Evolutionary conservation across 2,329 filamentous ascomycete species (phyloP).

Genomic region (Hysterium pulicare): DNA sequence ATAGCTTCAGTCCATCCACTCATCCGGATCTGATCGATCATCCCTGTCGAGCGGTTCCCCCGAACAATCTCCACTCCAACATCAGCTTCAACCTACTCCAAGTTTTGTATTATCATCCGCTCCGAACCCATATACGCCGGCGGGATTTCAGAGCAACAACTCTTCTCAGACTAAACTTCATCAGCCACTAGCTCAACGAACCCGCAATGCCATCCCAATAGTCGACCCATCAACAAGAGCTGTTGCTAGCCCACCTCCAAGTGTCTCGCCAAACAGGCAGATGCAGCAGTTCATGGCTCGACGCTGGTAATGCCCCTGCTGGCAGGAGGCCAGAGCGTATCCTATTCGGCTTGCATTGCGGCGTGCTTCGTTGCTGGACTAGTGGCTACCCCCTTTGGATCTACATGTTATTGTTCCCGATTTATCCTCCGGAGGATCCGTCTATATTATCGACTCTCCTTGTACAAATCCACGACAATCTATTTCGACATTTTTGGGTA

Average conservation of each 20-base stretch:
- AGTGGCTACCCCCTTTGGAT: slow-evolving; percentile 36
- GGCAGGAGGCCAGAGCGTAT: slow-evolving; percentile 26
- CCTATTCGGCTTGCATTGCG: slow-evolving; percentile 29
- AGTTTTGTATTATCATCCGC: slow-evolving; percentile 67
- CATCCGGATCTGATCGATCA: slow-evolving; percentile 83
- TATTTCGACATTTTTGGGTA: slow-evolving; percentile 39
- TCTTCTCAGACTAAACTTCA: slow-evolving; percentile 73
- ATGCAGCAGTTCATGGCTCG: slow-evolving; percentile 55
- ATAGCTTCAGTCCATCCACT: slow-evolving; percentile 88
- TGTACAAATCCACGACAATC: slow-evolving; percentile 43
- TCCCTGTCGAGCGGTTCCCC: slow-evolving; percentile 94
- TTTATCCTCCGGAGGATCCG: slow-evolving; percentile 39
- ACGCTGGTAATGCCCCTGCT: slow-evolving; percentile 45
- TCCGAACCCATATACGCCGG: slow-evolving; percentile 54
- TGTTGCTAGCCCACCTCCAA: slow-evolving; percentile 82
- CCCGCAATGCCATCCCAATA: slow-evolving; percentile 94
- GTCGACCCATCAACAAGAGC: slow-evolving; percentile 92
- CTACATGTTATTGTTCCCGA: slow-evolving; percentile 34
- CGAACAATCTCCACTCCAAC: slow-evolving; percentile 84
- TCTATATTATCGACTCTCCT: slow-evolving; percentile 39
- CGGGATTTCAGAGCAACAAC: slow-evolving; percentile 56
- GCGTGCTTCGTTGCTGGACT: slow-evolving; percentile 38
- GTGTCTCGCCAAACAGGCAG: slow-evolving; percentile 60
- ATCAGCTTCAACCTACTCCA: slow-evolving; percentile 69
- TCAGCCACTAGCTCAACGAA: slow-evolving; percentile 83